Evolutionary conservation across 345 rosid species (phyloP).

Genomic region (Camelina neglecta): DNA sequence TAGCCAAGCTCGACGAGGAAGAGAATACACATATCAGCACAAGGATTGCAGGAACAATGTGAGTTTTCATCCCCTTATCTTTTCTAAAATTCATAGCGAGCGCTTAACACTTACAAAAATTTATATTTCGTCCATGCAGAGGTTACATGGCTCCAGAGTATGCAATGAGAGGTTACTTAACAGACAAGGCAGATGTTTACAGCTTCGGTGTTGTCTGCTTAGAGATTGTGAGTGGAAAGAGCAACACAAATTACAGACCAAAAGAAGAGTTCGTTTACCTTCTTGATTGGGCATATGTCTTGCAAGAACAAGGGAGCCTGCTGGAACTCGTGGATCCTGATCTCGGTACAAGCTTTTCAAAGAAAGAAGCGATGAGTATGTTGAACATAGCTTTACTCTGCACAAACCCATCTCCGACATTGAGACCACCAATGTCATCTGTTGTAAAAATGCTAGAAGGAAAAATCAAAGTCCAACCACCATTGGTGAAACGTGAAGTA

Average conservation of each 20-base stretch:
- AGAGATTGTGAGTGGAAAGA: constrained; percentile 91
- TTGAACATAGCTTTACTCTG: constrained; percentile 76
- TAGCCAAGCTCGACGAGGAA: constrained; percentile 72
- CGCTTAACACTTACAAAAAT: background rate
- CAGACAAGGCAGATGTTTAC: constrained; percentile 91
- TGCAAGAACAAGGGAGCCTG: constrained; percentile 92
- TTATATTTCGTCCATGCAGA: constrained; percentile 44
- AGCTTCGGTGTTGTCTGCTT: constrained; percentile 84
- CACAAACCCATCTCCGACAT: constrained; percentile 89
- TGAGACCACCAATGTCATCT: constrained; percentile 88
- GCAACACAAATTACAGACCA: constrained; percentile 95
- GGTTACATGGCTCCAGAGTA: constrained; percentile 99
- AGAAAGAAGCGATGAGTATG: constrained; percentile 69
- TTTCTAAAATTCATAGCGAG: background rate
- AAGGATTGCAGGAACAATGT: constrained; percentile 71
- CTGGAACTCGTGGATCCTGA: constrained; percentile 78
- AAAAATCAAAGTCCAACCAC: constrained; percentile 69
- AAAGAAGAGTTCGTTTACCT: constrained; percentile 94
- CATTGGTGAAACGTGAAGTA: constrained; percentile 60
- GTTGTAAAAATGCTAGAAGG: constrained; percentile 88
- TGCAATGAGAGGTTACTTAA: constrained; percentile 98
- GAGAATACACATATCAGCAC: constrained; percentile 77
- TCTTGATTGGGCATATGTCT: constrained; percentile 93
- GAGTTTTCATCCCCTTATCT: constrained; percentile 25
- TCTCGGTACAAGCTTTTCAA: constrained; percentile 61